phyloP scores from a whole-genome alignment of 2,329 filamentous ascomycete species.

The Microsporum audouinii region DNA sequence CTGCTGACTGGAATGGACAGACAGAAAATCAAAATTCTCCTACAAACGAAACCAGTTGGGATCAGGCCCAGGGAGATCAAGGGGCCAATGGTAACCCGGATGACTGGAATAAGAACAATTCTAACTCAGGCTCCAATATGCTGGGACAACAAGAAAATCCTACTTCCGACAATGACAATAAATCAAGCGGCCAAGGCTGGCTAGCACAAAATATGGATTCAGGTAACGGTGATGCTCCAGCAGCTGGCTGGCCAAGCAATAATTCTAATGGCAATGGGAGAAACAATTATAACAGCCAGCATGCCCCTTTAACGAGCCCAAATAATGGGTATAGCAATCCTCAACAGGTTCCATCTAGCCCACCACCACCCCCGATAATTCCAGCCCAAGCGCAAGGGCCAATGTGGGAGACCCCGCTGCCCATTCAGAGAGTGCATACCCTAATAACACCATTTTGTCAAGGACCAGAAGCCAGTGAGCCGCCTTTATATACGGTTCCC shows the following conservation, averaged over 20 bases:
- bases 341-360: not conserved
- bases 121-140: not conserved
- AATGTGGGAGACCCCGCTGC: constrained; percentile 1
- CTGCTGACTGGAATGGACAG: not conserved
- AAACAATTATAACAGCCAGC: not conserved
- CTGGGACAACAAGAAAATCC: not conserved
- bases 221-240: not conserved
- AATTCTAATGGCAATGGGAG: not conserved
- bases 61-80: not conserved
- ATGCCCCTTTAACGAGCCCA: not conserved
- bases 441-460: constrained; percentile 11
- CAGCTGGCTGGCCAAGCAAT: not conserved
- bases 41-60: not conserved
- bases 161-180: not conserved
- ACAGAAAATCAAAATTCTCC: not conserved
- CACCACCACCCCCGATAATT: not conserved
- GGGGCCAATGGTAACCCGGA: not conserved
- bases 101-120: not conserved
- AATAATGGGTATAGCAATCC: constrained; percentile 3
- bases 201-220: not conserved
- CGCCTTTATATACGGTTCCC: constrained; percentile 16
- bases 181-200: not conserved
- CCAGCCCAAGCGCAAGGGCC: not conserved
- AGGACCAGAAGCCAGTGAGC: constrained; percentile 11
- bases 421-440: constrained; percentile 3